phyloP scores from a whole-genome alignment of 805 yeast genomes.

The Wickerhamiella alocasiicola region DNA sequence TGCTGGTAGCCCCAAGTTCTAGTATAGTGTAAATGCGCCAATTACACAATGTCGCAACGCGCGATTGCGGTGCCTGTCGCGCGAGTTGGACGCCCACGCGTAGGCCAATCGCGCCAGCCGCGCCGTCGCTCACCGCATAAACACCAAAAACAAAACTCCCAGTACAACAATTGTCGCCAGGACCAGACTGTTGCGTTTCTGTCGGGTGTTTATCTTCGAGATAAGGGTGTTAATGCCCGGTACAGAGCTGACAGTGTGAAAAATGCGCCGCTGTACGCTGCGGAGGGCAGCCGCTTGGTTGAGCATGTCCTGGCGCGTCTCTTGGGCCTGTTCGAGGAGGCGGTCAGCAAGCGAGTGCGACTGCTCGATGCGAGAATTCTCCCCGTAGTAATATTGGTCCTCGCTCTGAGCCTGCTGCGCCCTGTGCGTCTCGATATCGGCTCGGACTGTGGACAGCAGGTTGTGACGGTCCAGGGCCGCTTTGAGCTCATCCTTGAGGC shows the following conservation, averaged over 20 bases:
- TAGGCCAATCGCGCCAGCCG: no score
- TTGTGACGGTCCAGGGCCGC: conserved; percentile 72
- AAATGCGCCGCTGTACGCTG: conserved; percentile 51
- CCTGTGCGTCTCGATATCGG: conserved; percentile 64
- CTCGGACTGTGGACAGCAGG: conserved; percentile 59
- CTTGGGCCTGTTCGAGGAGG: conserved; percentile 71
- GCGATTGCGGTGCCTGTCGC: no score
- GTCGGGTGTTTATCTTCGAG: conserved; percentile 71
- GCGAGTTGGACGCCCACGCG: no score
- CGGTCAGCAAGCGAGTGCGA: conserved; percentile 69
- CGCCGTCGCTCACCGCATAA: conserved; percentile 29
- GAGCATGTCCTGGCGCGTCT: conserved; percentile 73
- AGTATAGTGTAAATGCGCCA: no score
- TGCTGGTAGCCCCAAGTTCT: no score
- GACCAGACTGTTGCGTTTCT: conserved; percentile 78
- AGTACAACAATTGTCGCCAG: conserved; percentile 58
- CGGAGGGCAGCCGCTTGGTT: conserved; percentile 56
- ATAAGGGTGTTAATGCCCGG: conserved; percentile 77
- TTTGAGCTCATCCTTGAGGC: conserved; percentile 44
- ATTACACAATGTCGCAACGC: no score
- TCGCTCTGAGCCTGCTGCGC: conserved; percentile 31
- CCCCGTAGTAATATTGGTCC: conserved; percentile 67
- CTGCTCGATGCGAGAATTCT: conserved; percentile 56
- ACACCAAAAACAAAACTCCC: conserved; percentile 60
- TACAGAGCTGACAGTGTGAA: conserved; percentile 48